Evolutionary conservation across 345 rosid genomes (phyloP), one percentile per base, ranked within the genome.

Genomic region (Limnanthes douglasii): DNA sequence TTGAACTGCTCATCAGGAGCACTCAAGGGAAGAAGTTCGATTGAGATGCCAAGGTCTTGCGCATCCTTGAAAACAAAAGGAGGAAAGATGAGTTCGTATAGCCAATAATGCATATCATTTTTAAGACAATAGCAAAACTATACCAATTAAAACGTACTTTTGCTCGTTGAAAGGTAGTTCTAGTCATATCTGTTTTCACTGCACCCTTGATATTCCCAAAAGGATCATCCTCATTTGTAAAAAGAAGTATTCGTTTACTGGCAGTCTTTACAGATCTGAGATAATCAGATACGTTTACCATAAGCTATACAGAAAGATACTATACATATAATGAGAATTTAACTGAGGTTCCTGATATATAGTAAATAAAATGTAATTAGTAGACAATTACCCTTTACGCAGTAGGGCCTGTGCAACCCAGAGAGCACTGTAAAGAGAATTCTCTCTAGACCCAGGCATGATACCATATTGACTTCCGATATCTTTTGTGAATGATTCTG

Each of bases 381-480:
- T 35, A 31, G 1, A 20, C 34, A 21, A 45, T 43, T 77, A 90
- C 98, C 98, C 98, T 72, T 90, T 90, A 31, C 85, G 92, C 17
- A 90, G 66, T 37, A 90, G 61, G 27, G 86, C 95, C 70, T 90
- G 98, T 5, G 95, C 98, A 40, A 72, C 95, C 98, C 98, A 90
- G 10, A 90, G 76, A 43, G 86, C 86, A 70, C 69, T 77, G 45
- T 84, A 90, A 26, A 90, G 81, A 24, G 98, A 70, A 46, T 90
- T 90, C 66, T 90, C 92, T 21, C 85, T 74, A 54, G 98, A 68
- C 26, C 76, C 92, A 37, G 95, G 66, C 37, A 70, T 60, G 43
- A 90, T 84, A 39, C 94, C 92, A 53, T 66, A 42, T 48, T 77
- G 84, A 60, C 98, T 90, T 45, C 98, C 98, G 40, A 90, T 84